Evolutionary conservation across 1,284 basidiomycete species (phyloP).

Genomic region (Cutaneotrichosporon daszewskae): DNA sequence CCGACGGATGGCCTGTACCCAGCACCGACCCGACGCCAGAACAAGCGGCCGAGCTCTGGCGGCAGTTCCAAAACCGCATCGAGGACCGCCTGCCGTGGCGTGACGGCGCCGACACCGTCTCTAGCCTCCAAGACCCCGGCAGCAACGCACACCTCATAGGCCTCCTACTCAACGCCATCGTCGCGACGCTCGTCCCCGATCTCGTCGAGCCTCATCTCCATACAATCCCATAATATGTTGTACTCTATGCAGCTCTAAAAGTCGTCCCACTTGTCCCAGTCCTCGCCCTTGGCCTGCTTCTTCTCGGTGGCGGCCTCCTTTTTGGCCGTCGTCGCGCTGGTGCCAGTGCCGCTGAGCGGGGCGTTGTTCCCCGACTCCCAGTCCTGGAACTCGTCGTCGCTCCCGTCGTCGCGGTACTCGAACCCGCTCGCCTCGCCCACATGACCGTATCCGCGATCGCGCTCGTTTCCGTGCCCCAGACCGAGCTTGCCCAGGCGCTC

Average conservation of each 20-base stretch:
- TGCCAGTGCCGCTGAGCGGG: no score
- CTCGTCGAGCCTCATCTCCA: no score
- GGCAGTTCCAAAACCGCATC: background rate
- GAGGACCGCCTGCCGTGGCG: background rate
- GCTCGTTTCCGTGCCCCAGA: constrained; percentile 14
- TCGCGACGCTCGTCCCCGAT: constrained; percentile 29
- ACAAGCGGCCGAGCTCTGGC: constrained; percentile 20
- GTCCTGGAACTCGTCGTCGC: constrained; percentile 36
- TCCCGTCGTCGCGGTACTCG: constrained; percentile 21
- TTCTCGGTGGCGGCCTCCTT: no score
- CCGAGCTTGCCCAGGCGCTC: constrained; percentile 42
- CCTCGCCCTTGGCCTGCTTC: no score
- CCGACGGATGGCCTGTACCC: constrained; percentile 37
- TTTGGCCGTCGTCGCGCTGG: no score
- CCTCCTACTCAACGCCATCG: constrained; percentile 29
- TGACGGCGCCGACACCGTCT: constrained; percentile 24
- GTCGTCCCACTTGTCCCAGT: no score
- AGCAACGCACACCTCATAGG: constrained; percentile 41
- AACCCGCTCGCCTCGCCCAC: constrained; percentile 31
- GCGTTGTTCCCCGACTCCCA: no score
- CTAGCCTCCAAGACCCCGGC: constrained; percentile 23
- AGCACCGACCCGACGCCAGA: constrained; percentile 35
- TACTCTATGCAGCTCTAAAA: no score
- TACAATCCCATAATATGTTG: no score
- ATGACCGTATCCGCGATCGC: constrained; percentile 12